Evolutionary conservation across 2,329 filamentous ascomycete genomes (phyloP).

Genomic region (Ustulina deusta): DNA sequence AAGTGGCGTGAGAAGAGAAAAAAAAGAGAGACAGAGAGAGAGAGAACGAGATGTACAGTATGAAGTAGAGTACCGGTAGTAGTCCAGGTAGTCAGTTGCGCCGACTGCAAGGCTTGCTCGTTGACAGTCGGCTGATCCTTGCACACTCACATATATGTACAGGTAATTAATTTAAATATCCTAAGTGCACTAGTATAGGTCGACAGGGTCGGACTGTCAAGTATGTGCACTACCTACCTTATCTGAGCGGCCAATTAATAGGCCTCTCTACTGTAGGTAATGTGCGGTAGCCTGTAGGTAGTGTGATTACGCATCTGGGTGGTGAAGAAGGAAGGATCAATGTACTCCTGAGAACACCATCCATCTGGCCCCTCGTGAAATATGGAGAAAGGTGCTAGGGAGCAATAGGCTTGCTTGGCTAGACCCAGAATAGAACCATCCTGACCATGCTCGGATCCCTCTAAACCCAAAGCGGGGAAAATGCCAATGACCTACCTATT

Average conservation of each 20-base stretch:
- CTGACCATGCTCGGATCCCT: slow-evolving; percentile 20
- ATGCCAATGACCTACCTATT: slow-evolving; percentile 24
- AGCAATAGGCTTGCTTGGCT: slow-evolving; percentile 24
- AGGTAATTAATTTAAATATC: slow-evolving; percentile 28
- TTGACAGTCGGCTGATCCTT: slow-evolving; percentile 25
- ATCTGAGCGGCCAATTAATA: slow-evolving; percentile 12
- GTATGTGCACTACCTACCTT: background rate
- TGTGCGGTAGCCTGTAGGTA: slow-evolving; percentile 7
- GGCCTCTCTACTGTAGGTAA: slow-evolving; percentile 1
- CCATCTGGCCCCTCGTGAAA: slow-evolving; percentile 31
- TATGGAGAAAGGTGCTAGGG: slow-evolving; percentile 27
- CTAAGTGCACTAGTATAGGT: background rate
- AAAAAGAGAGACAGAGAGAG: slow-evolving; percentile 12
- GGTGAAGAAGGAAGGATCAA: slow-evolving; percentile 25
- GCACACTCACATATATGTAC: slow-evolving; percentile 18
- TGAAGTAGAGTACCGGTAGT: slow-evolving; percentile 5
- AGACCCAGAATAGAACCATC: slow-evolving; percentile 31
- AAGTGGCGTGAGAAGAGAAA: slow-evolving; percentile 23
- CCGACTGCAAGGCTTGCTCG: slow-evolving; percentile 24
- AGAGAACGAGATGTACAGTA: slow-evolving; percentile 6
- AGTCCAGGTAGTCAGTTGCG: background rate
- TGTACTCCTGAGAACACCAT: slow-evolving; percentile 35
- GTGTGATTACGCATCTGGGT: slow-evolving; percentile 13
- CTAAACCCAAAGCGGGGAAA: slow-evolving; percentile 34
- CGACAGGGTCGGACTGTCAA: slow-evolving; percentile 8